A percentile compares a stretch with the other conserved stretches of the same genome.
phyloP scores from a whole-genome alignment of 345 rosid genomes.

The Eutrema heterophyllum region DNA sequence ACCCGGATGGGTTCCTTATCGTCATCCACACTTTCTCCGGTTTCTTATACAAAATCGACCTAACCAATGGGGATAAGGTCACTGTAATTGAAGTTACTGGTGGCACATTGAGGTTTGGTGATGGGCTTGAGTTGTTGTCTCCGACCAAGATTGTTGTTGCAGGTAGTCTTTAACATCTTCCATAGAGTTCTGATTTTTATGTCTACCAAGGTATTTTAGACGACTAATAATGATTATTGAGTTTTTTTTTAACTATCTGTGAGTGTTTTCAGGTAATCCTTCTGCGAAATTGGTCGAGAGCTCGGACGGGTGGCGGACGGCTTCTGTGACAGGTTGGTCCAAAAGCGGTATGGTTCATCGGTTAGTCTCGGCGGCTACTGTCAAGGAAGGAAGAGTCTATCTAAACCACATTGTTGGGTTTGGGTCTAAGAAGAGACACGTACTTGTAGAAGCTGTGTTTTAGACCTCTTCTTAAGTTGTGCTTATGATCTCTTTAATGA shows the following conservation, averaged over 20 bases:
- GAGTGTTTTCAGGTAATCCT: slow-evolving; percentile 45
- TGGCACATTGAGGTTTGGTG: slow-evolving; percentile 61
- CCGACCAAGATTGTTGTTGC: slow-evolving; percentile 77
- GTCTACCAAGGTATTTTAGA: background rate
- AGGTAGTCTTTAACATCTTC: background rate
- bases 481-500: background rate
- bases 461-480: slow-evolving; percentile 2
- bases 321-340: slow-evolving; percentile 54
- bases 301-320: slow-evolving; percentile 79
- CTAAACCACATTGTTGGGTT: slow-evolving; percentile 68
- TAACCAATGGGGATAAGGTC: slow-evolving; percentile 40
- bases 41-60: slow-evolving; percentile 52
- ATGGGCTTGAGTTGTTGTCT: slow-evolving; percentile 67
- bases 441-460: slow-evolving; percentile 72
- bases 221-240: background rate
- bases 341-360: slow-evolving; percentile 63
- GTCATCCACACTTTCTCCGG: slow-evolving; percentile 73
- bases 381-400: slow-evolving; percentile 77
- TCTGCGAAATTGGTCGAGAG: slow-evolving; percentile 72
- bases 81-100: slow-evolving; percentile 45
- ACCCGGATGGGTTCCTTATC: slow-evolving; percentile 73
- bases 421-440: slow-evolving; percentile 80
- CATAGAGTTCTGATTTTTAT: background rate
- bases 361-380: slow-evolving; percentile 72
- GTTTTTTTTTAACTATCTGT: background rate